These are phyloP conservation scores for Colletotrichum sp. DNA, from an alignment of 2,329 filamentous ascomycete species.

Conservation along the genomic window DNA sequence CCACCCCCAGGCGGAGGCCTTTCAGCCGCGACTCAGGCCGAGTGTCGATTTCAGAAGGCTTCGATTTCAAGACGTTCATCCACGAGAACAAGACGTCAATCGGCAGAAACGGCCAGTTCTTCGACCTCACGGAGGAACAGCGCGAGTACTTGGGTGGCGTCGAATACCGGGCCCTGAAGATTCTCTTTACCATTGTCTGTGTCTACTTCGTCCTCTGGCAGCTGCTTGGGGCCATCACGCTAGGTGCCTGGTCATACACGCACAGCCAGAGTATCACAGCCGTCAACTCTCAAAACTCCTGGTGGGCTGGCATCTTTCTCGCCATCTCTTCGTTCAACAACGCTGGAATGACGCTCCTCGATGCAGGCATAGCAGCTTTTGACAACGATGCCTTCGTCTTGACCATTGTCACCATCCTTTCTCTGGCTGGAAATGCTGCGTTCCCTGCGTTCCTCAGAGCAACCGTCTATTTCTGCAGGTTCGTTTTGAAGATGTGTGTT, in stretches of 20 bases:
- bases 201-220: conserved; percentile 67
- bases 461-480: conserved; percentile 58
- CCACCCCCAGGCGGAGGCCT: conserved; percentile 17
- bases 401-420: conserved; percentile 59
- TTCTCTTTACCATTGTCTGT: conserved; percentile 65
- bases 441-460: conserved; percentile 69
- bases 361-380: conserved; percentile 69
- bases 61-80: neutral
- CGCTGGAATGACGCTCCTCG: conserved; percentile 69
- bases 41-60: conserved; percentile 38
- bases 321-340: conserved; percentile 74
- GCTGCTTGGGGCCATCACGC: conserved; percentile 58
- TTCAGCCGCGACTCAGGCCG: conserved; percentile 33
- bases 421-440: conserved; percentile 70
- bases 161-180: conserved; percentile 67
- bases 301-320: conserved; percentile 73
- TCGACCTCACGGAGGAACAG: conserved; percentile 56
- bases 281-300: conserved; percentile 65
- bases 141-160: conserved; percentile 64
- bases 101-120: conserved; percentile 60
- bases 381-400: conserved; percentile 56
- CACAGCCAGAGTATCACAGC: conserved; percentile 53
- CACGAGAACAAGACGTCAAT: conserved; percentile 39
- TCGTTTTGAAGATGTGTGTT: conserved; percentile 43
- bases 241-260: conserved; percentile 65